Conservation (phyloP, 164 flowering plant species). For the Magnolia changhungtana region DNA sequence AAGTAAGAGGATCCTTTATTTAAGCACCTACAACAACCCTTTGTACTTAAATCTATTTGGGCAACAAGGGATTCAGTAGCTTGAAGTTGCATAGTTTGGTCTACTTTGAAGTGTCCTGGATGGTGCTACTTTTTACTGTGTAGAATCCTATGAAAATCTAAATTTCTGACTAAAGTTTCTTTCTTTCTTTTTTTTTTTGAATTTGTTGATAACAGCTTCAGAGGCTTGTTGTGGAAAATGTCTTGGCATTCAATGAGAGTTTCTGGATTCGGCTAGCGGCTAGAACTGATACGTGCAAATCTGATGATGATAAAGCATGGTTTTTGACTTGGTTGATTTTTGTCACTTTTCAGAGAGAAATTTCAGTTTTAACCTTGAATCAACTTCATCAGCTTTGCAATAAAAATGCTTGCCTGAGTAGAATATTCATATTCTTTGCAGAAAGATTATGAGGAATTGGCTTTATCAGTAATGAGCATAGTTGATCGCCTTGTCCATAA, state of each 20-base stretch:
- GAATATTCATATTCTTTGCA: slow-evolving; percentile 30
- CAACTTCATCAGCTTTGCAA: background rate
- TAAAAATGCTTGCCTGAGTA: slow-evolving; percentile 5
- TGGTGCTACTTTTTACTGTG: background rate
- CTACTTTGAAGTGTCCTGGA: background rate
- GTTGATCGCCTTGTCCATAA: slow-evolving; percentile 78
- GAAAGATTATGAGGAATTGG: slow-evolving; percentile 95
- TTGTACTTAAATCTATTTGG: background rate
- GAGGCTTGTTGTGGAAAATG: slow-evolving; percentile 78
- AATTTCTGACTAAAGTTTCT: background rate
- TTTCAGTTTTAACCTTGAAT: slow-evolving; percentile 10
- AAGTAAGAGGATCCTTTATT: slow-evolving; percentile 45
- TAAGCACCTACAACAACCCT: background rate
- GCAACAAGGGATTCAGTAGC: background rate
- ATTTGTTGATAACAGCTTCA: slow-evolving; percentile 55
- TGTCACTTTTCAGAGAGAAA: slow-evolving; percentile 9
- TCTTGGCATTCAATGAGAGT: slow-evolving; percentile 81
- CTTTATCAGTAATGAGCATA: slow-evolving; percentile 69
- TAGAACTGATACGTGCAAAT: slow-evolving; percentile 85
- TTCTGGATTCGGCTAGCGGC: slow-evolving; percentile 96
- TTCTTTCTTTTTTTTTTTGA: background rate
- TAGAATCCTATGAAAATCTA: background rate
- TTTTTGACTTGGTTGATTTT: slow-evolving; percentile 42
- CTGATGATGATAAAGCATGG: slow-evolving; percentile 96
- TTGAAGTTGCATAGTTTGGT: slow-evolving; percentile 1